A percentile compares a stretch with the other conserved stretches of the same genome.
Evolutionary conservation across 352 stramenopile species (phyloP).

Genomic region (Thraustochytrium striatum): DNA sequence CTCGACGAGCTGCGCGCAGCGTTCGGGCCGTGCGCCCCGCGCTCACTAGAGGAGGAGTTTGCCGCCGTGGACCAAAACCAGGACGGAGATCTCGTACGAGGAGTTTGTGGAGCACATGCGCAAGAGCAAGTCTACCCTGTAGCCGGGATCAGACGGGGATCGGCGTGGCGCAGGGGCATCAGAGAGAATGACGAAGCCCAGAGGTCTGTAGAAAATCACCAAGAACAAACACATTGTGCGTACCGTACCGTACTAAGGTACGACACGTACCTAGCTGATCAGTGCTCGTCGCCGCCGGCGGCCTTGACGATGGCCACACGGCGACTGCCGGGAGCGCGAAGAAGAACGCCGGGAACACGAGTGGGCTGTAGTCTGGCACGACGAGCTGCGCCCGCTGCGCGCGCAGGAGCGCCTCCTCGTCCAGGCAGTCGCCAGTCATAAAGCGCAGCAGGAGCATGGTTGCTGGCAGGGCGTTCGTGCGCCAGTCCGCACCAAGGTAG

Average conservation of each 20-base stretch:
- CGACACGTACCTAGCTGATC: too few species aligned
- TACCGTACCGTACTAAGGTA: too few species aligned
- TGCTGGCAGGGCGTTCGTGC: slow-evolving; percentile 27
- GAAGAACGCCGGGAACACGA: slow-evolving; percentile 40
- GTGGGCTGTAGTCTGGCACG: slow-evolving; percentile 37
- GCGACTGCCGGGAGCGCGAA: neutral
- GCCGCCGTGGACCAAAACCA: neutral
- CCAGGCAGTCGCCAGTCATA: slow-evolving; percentile 23
- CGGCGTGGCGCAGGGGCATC: too few species aligned
- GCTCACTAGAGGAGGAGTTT: slow-evolving; percentile 16
- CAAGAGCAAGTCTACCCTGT: too few species aligned
- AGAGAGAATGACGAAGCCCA: too few species aligned
- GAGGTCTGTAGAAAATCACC: too few species aligned
- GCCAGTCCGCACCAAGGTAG: slow-evolving; percentile 44
- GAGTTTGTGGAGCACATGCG: neutral
- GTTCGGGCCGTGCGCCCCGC: neutral
- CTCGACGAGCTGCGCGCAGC: slow-evolving; percentile 13
- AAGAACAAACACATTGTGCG: too few species aligned
- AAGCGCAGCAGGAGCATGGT: slow-evolving; percentile 26
- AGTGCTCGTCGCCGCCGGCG: too few species aligned
- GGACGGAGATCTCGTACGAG: slow-evolving; percentile 33
- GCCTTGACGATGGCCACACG: too few species aligned
- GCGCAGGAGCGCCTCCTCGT: slow-evolving; percentile 10
- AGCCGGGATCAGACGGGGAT: too few species aligned
- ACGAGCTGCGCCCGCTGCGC: neutral